Evolutionary conservation across 1,139 yeast genomes (phyloP).

Genomic region (Geotrichum siamense): DNA sequence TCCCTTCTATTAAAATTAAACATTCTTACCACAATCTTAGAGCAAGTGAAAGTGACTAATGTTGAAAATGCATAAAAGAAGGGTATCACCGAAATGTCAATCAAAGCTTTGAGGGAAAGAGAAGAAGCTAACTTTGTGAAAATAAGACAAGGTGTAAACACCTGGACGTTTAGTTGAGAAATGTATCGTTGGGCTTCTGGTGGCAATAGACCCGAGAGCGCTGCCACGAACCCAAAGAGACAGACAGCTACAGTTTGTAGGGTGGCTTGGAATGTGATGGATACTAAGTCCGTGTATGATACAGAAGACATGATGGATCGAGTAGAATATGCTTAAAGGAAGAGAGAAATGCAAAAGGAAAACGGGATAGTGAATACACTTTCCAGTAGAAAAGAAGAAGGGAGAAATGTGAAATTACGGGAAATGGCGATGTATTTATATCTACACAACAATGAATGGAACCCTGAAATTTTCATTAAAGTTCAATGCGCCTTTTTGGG

Average conservation of each 20-base stretch:
- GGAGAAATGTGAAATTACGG: too few species aligned
- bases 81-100: conserved; percentile 67
- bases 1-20: conserved; percentile 55
- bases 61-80: conserved; percentile 62
- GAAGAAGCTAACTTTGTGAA: conserved; percentile 74
- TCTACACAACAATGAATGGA: too few species aligned
- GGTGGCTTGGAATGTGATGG: conserved; percentile 70
- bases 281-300: conserved; percentile 52
- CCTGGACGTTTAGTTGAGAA: conserved; percentile 63
- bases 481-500: too few species aligned
- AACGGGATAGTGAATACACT: too few species aligned
- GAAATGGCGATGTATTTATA: too few species aligned
- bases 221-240: conserved; percentile 63
- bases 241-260: conserved; percentile 69
- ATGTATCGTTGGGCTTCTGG: conserved; percentile 58
- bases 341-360: too few species aligned
- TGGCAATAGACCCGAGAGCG: conserved; percentile 51
- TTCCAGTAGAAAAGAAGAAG: too few species aligned
- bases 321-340: too few species aligned
- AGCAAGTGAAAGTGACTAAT: conserved; percentile 50
- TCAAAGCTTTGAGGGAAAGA: conserved; percentile 55
- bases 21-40: conserved; percentile 43
- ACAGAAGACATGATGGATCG: too few species aligned
- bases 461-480: too few species aligned
- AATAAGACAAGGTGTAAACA: conserved; percentile 79